Base-by-base conservation (phyloP, 768 basidiomycete genomes). In the Mycena capillaripes region DNA sequence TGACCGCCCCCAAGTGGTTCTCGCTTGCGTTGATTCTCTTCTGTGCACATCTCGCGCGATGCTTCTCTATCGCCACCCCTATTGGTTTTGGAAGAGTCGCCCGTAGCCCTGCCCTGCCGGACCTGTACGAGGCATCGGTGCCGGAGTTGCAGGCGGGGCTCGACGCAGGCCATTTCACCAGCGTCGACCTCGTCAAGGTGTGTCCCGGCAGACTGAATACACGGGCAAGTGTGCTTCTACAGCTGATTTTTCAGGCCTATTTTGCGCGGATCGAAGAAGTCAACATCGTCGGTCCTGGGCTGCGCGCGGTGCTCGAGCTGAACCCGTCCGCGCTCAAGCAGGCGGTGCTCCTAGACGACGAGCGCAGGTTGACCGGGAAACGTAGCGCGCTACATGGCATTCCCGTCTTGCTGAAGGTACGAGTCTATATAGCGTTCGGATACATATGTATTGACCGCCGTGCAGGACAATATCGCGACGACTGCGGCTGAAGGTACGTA, bases 251-350 rank as follows among this genome's bases (percentile, higher is more conserved):
- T 10, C 61, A 92, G 91, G 89, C 90, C 3, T 93, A 92, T 78
- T 83, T 92, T 71, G 87, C 88, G 14, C 85, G 92, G 4, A 92
- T 92, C 25, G 89, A 91, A 4, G 88, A 93, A 76, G 91, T 93
- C 21, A 92, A 93, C 76, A 74, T 89, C 27, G 81, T 88, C 64
- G 66, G 66, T 11, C 66, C 66, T 21, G 66, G 27, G 1, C 80
- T 93, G 14, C 88, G 85, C 17, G 91, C 91, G 0, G 84, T 93
- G 8, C 81, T 91, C 12, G 92, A 93, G 64, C 81, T 81, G 1
- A 93, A 89, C 52, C 84, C 87, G 0, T 84, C 83, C 8, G 90
- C 90, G 5, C 80, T 92, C 8, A 74, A 62, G 17, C 84, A 87
- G 73, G 92, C 92, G 16, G 87, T 86, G 5, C 82, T 79, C 0